Conservation (phyloP, 768 basidiomycete species). For the Omphalotus guepiniiformis region DNA sequence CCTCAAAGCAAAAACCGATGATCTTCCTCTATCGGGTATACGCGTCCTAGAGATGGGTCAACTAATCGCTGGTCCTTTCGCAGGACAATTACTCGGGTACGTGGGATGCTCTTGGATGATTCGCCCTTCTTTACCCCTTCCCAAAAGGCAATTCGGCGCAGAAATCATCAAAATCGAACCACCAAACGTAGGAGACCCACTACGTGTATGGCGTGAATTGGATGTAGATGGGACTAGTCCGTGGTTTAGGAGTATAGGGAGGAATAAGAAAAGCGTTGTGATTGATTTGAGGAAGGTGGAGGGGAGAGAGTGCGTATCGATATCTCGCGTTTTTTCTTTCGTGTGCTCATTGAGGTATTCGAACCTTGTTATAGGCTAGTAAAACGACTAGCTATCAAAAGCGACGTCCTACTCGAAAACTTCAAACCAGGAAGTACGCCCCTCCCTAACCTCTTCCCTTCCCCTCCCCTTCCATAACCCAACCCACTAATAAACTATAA, state of each 20-base stretch:
- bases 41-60: constrained; percentile 69
- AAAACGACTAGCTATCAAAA: constrained; percentile 53
- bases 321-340: background rate
- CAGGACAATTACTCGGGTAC: constrained; percentile 67
- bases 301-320: constrained; percentile 42
- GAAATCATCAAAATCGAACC: constrained; percentile 72
- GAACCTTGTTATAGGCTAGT: constrained; percentile 44
- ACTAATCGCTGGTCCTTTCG: constrained; percentile 69
- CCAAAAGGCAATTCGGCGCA: constrained; percentile 57
- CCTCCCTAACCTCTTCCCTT: background rate
- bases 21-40: constrained; percentile 58
- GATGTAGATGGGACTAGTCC: constrained; percentile 69
- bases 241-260: constrained; percentile 68
- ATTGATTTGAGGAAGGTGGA: constrained; percentile 59
- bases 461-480: no score
- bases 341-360: background rate
- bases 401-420: constrained; percentile 67
- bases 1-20: constrained; percentile 10
- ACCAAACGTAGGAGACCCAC: constrained; percentile 57
- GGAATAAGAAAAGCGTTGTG: constrained; percentile 73
- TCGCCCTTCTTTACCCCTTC: background rate
- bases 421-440: constrained; percentile 71
- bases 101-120: constrained; percentile 7
- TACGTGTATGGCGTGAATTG: constrained; percentile 68
- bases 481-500: no score